Base-by-base conservation (phyloP, 148 eudicot species). In the Amaranthus palmeri region DNA sequence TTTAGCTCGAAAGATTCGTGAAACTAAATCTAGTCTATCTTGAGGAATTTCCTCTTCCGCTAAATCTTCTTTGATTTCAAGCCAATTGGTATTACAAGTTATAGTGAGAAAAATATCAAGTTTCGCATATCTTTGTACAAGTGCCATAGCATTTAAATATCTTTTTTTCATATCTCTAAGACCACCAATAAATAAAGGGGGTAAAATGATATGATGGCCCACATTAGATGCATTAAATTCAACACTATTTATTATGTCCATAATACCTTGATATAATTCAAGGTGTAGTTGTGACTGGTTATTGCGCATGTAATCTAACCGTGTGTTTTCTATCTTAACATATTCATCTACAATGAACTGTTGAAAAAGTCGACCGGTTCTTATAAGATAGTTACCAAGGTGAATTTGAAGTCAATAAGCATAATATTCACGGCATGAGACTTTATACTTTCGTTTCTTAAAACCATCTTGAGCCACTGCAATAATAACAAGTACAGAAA, bases 51-150 rank as follows among this genome's bases (percentile, higher is more conserved):
- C 61, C 0, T 17, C 15, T 0, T 12, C 40, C 2, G 0, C 3
- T 4, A 49, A 25, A 8, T 67, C 17, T 12, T 41, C 14, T 40
- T 67, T 60, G 4, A 56, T 75, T 7, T 68, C 61, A 0, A 25
- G 53, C 67, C 50, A 68, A 0, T 57, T 70, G 0, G 72, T 68
- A 25, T 67, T 72, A 8, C 72, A 72, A 7, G 68, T 72, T 62
- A 72, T 67, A 0, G 72, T 77, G 2, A 72, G 1, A 4, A 77
- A 72, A 0, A 77, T 0, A 46, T 72, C 72, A 0, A 61, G 68
- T 7, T 77, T 72, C 4, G 62, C 74, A 54, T 7, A 72, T 1
- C n/a, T 3, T 25, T 72, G 54, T 0, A 67, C 72, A 7, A 77
- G 7, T 10, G 68, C 4, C 14, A 77, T 50, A 0, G 70, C 69